These are phyloP conservation scores for Mortierella sp. DNA, from an alignment of 371 early-diverging fungal species.

Conservation along the genomic window DNA sequence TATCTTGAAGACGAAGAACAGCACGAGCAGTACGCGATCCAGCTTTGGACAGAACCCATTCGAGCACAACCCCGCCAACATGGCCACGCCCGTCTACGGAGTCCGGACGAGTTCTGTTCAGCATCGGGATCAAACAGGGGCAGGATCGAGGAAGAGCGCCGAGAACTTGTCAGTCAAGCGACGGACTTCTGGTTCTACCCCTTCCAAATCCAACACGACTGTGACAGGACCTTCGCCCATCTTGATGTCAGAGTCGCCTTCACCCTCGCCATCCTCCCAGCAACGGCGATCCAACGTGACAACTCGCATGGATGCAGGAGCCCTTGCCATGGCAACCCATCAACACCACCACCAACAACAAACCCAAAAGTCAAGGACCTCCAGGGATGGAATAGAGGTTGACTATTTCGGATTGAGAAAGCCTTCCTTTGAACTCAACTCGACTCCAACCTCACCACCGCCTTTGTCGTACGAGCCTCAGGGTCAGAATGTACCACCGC, in stretches of 20 bases:
- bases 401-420: conserved; percentile 42
- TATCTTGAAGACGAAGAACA: conserved; percentile 42
- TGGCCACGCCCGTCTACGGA: conserved; percentile 17
- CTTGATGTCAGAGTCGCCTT: background rate
- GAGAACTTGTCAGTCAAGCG: conserved; percentile 24
- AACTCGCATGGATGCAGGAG: conserved; percentile 45
- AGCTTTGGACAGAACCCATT: conserved; percentile 36
- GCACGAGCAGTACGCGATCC: conserved; percentile 25
- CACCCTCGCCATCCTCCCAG: conserved; percentile 27
- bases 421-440: conserved; percentile 21
- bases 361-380: conserved; percentile 20
- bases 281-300: conserved; percentile 55
- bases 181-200: conserved; percentile 9
- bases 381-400: conserved; percentile 29
- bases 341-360: conserved; percentile 28
- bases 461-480: conserved; percentile 44
- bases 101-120: conserved; percentile 40
- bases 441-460: conserved; percentile 29
- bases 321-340: conserved; percentile 35
- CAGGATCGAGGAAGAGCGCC: conserved; percentile 17
- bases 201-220: background rate
- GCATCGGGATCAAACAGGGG: background rate
- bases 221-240: conserved; percentile 8
- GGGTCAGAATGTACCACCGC: conserved; percentile 17
- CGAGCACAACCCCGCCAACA: conserved; percentile 9